These are phyloP conservation scores for Xylaria intraflava DNA, from an alignment of 495 filamentous ascomycete genomes.

Conservation along the genomic window DNA sequence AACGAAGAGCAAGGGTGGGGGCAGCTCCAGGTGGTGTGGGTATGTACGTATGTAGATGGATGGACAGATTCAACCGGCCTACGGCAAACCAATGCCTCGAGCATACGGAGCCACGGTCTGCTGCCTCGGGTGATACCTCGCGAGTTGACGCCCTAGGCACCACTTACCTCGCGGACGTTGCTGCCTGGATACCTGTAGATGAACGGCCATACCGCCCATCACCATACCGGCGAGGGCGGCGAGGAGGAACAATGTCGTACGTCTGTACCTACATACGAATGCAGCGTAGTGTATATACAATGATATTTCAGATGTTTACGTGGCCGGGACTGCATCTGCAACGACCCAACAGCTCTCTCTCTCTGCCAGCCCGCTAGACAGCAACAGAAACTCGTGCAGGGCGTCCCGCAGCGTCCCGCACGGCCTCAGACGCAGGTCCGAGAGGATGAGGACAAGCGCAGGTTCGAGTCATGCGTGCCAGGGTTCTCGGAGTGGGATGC, in stretches of 20 bases:
- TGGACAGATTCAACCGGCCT: background rate
- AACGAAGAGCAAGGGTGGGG: background rate
- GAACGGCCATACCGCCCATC: too few relatives aligned
- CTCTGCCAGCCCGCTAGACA: too few relatives aligned
- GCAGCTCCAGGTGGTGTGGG: background rate
- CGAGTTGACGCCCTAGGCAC: too few relatives aligned
- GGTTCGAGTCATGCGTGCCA: background rate
- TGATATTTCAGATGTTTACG: background rate
- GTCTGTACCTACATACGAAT: too few relatives aligned
- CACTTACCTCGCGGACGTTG: too few relatives aligned
- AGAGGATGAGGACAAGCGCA: constrained; percentile 7
- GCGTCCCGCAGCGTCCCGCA: background rate
- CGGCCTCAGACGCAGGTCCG: constrained; percentile 7
- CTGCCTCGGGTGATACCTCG: too few relatives aligned
- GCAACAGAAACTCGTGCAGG: too few relatives aligned
- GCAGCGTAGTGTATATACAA: too few relatives aligned
- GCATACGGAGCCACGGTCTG: background rate
- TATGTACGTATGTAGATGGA: background rate
- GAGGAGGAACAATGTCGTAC: too few relatives aligned
- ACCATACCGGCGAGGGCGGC: too few relatives aligned
- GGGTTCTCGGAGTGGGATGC: constrained; percentile 3
- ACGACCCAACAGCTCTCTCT: too few relatives aligned
- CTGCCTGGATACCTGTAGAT: too few relatives aligned
- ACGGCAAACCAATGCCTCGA: background rate
- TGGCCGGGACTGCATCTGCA: background rate